phyloP scores from a whole-genome alignment of 257 asterid species.

The Linaria vulgaris region DNA sequence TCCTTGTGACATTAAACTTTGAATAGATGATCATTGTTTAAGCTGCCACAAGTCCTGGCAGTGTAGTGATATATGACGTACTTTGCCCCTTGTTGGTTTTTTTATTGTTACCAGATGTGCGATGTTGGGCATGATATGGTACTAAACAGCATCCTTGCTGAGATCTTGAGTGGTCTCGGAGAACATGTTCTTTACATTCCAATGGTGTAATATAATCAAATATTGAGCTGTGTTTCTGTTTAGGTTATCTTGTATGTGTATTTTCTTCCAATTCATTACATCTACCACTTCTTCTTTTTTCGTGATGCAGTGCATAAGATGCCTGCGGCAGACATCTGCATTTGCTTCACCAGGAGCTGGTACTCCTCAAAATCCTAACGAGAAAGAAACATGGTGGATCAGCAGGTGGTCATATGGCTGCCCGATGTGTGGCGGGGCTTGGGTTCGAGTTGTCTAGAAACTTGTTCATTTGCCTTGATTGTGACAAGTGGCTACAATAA shows the following conservation, averaged over 20 bases:
- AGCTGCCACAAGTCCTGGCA: neutral
- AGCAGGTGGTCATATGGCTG: conserved; percentile 94
- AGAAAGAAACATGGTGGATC: conserved; percentile 92
- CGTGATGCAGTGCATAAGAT: conserved; percentile 85
- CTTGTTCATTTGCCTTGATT: too few relatives aligned
- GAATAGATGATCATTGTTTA: neutral
- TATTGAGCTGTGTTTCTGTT: neutral
- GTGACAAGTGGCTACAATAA: too few relatives aligned
- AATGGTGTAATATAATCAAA: neutral
- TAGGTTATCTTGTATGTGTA: neutral
- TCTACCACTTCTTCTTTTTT: neutral
- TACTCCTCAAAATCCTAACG: conserved; percentile 50
- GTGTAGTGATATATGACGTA: too few relatives aligned
- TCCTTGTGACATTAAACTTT: neutral
- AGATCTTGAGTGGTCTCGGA: too few relatives aligned
- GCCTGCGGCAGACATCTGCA: conserved; percentile 92
- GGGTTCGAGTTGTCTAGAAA: conserved; percentile 76
- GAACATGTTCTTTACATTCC: too few relatives aligned
- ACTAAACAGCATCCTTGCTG: too few relatives aligned
- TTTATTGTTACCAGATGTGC: too few relatives aligned
- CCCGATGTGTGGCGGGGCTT: conserved; percentile 98
- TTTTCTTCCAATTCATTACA: conserved; percentile 4
- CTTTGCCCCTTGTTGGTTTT: too few relatives aligned
- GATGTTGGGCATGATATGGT: too few relatives aligned
- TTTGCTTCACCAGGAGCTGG: conserved; percentile 66